Conservation (phyloP, 805 yeast species). For the Starmera pachycereana region DNA sequence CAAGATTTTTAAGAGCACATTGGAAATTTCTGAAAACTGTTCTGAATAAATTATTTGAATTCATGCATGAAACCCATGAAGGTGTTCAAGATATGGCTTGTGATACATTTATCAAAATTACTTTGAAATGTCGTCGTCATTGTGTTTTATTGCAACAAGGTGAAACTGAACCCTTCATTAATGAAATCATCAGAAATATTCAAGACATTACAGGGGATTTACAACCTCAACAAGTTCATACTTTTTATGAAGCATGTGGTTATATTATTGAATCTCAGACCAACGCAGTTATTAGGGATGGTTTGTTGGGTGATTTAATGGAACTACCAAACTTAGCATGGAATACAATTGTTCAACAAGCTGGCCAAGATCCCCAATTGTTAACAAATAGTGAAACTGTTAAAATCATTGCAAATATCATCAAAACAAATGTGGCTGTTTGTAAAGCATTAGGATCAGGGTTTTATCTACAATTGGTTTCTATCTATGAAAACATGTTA, state of each 20-base stretch:
- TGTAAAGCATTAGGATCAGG: constrained; percentile 93
- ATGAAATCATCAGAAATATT: constrained; percentile 76
- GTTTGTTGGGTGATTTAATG: constrained; percentile 73
- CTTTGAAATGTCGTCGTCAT: constrained; percentile 90
- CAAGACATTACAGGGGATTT: constrained; percentile 83
- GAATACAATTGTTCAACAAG: constrained; percentile 79
- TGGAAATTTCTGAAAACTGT: constrained; percentile 97
- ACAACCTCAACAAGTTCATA: constrained; percentile 95
- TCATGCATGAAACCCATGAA: constrained; percentile 99
- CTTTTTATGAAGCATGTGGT: constrained; percentile 97
- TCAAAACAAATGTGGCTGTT: constrained; percentile 92
- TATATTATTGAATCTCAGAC: constrained; percentile 84
- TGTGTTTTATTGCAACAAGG: constrained; percentile 81
- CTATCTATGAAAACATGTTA: constrained; percentile 82
- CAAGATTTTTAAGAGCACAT: constrained; percentile 93
- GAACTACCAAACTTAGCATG: constrained; percentile 89
- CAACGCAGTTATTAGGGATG: constrained; percentile 55
- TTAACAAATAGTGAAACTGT: constrained; percentile 75
- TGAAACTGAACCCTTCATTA: constrained; percentile 85
- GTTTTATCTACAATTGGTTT: constrained; percentile 78
- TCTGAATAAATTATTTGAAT: constrained; percentile 88
- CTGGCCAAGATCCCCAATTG: constrained; percentile 73
- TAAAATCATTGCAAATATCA: constrained; percentile 84
- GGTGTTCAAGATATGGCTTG: constrained; percentile 99
- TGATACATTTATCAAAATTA: constrained; percentile 94